These are phyloP conservation scores for Ogataea zsoltii DNA, from an alignment of 805 yeast genomes.

Conservation along the genomic window DNA sequence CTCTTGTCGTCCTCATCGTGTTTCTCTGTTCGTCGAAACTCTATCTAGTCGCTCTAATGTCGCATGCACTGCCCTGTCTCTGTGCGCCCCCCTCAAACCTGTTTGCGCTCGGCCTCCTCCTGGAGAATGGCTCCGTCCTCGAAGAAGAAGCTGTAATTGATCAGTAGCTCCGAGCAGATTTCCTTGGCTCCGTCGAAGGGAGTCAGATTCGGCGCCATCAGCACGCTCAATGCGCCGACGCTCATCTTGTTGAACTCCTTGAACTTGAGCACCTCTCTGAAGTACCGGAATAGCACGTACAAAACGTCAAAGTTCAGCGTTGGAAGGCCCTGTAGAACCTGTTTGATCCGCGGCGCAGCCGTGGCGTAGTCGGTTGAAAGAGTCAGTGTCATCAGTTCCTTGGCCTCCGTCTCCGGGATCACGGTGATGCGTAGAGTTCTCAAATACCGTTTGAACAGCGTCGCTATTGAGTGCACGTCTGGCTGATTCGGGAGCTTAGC, in stretches of 20 bases:
- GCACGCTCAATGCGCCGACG: constrained; percentile 55
- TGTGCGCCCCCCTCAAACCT: neutral
- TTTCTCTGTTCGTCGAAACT: no score
- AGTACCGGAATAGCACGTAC: constrained; percentile 63
- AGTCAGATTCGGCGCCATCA: constrained; percentile 38
- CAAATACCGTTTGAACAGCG: constrained; percentile 77
- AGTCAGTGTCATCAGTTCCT: constrained; percentile 37
- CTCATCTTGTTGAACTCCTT: constrained; percentile 79
- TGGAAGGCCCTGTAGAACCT: constrained; percentile 49
- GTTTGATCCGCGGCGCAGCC: constrained; percentile 29
- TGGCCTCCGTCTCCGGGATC: constrained; percentile 48
- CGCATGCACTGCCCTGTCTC: no score
- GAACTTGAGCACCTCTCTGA: constrained; percentile 63
- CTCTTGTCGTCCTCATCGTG: no score
- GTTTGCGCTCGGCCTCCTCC: constrained; percentile 5
- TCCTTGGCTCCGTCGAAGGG: constrained; percentile 36
- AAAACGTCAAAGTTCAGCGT: constrained; percentile 58
- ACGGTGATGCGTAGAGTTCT: constrained; percentile 77
- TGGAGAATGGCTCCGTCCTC: constrained; percentile 20
- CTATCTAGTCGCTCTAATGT: no score
- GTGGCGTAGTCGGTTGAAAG: constrained; percentile 25
- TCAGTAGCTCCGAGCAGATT: constrained; percentile 33
- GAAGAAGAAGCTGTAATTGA: constrained; percentile 30
- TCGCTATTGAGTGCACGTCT: constrained; percentile 87
- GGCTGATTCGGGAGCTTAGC: constrained; percentile 45